Evolutionary conservation across 2,329 filamentous ascomycete species (phyloP).

Genomic region (Phyllosticta citribraziliensis): DNA sequence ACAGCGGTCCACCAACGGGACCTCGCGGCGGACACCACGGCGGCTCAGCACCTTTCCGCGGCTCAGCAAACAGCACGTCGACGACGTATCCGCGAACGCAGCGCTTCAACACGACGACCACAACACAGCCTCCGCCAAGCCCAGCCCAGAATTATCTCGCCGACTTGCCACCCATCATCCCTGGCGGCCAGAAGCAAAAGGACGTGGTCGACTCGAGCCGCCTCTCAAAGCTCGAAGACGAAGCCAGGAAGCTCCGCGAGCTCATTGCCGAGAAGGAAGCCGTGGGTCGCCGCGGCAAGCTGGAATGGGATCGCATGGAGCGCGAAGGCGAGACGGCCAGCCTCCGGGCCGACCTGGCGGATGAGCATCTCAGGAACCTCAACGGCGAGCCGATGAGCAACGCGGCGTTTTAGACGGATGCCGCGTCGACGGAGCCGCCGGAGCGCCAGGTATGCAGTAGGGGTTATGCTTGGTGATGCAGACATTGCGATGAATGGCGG

Average conservation of each 20-base stretch:
- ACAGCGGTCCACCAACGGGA: slow-evolving; percentile 24
- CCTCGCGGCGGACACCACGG: slow-evolving; percentile 17
- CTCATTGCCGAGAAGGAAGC: slow-evolving; percentile 38
- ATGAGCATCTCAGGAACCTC: slow-evolving; percentile 33
- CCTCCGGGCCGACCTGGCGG: slow-evolving; percentile 37
- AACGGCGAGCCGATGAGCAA: slow-evolving; percentile 24
- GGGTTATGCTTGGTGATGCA: too few relatives aligned
- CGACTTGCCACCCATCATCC: slow-evolving; percentile 34
- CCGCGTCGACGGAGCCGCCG: background rate
- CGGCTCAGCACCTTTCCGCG: slow-evolving; percentile 28
- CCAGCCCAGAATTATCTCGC: slow-evolving; percentile 24
- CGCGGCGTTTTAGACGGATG: background rate
- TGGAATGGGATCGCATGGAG: slow-evolving; percentile 38
- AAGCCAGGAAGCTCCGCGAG: slow-evolving; percentile 35
- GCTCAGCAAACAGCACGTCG: slow-evolving; percentile 32
- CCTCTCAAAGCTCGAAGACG: slow-evolving; percentile 37
- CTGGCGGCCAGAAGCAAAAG: slow-evolving; percentile 32
- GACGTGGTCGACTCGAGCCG: slow-evolving; percentile 34
- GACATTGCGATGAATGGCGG: too few relatives aligned
- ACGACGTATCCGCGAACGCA: slow-evolving; percentile 39
- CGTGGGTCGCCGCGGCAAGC: slow-evolving; percentile 31
- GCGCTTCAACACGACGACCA: slow-evolving; percentile 26
- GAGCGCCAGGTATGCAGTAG: too few relatives aligned
- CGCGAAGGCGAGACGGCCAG: slow-evolving; percentile 36
- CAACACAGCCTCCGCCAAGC: slow-evolving; percentile 12